A percentile compares a stretch with the other conserved stretches of the same genome.
These are phyloP conservation scores for Capsella bursapastoris DNA, from an alignment of 345 rosid genomes.

Conservation along the genomic window DNA sequence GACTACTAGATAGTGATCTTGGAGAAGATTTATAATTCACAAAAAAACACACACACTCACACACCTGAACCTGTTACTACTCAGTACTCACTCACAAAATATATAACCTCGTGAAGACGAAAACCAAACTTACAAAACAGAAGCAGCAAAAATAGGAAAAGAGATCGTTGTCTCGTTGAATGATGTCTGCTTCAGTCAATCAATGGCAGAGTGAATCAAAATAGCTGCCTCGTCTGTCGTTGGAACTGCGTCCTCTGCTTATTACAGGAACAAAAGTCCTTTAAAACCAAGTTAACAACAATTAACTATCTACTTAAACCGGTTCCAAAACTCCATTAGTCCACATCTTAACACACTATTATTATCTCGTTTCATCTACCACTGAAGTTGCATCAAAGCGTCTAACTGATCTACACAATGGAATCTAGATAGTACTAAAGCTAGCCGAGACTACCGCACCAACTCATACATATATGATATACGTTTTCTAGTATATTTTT, in stretches of 20 bases:
- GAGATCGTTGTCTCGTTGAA: not conserved
- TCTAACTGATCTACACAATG: not conserved
- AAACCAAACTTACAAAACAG: not conserved
- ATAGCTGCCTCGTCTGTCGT: constrained; percentile 71
- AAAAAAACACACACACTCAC: not conserved
- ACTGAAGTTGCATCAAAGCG: not conserved
- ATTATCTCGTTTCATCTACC: not conserved
- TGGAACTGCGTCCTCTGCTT: constrained; percentile 65
- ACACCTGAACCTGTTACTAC: no score
- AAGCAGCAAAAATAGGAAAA: not conserved
- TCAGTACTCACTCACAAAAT: not conserved
- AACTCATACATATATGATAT: not conserved
- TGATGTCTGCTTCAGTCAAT: constrained; percentile 41
- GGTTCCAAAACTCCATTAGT: not conserved
- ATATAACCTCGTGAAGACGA: not conserved
- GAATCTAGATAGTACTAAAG: not conserved
- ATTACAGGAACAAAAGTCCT: not conserved
- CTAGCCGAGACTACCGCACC: not conserved
- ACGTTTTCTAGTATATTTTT: not conserved
- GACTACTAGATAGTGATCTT: not conserved
- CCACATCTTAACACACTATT: not conserved
- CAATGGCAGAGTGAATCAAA: constrained; percentile 59
- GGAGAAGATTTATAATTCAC: constrained; percentile 1
- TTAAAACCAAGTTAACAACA: not conserved
- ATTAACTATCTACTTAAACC: not conserved